A percentile compares a stretch with the other conserved stretches of the same genome.
Conservation (phyloP, 2,329 filamentous ascomycete species). For the Monilinia aucupariae region DNA sequence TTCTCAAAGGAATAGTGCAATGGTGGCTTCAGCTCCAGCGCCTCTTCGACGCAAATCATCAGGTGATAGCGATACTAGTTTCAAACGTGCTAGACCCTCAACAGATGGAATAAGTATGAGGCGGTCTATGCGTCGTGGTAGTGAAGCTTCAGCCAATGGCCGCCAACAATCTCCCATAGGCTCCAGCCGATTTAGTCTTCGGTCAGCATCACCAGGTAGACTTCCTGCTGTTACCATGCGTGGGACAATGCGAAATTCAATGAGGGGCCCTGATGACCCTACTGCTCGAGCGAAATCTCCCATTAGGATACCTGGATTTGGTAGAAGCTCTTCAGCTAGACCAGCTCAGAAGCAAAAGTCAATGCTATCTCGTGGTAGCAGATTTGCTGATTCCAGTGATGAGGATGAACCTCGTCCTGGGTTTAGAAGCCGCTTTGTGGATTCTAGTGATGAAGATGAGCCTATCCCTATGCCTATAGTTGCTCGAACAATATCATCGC, state of each 20-base stretch:
- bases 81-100: slow-evolving; percentile 57
- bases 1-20: slow-evolving; percentile 14
- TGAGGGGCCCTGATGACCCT: slow-evolving; percentile 26
- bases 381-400: slow-evolving; percentile 36
- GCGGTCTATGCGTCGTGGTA: slow-evolving; percentile 60
- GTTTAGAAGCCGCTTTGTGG: slow-evolving; percentile 49
- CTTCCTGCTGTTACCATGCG: slow-evolving; percentile 38
- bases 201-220: slow-evolving; percentile 63
- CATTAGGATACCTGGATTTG: slow-evolving; percentile 25
- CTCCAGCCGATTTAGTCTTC: slow-evolving; percentile 62
- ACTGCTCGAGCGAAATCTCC: slow-evolving; percentile 24
- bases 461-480: slow-evolving; percentile 19
- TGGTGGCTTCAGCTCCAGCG: neutral
- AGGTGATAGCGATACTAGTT: slow-evolving; percentile 74
- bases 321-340: slow-evolving; percentile 23
- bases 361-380: slow-evolving; percentile 20
- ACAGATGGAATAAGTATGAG: slow-evolving; percentile 57
- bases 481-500: slow-evolving; percentile 20
- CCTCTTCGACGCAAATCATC: slow-evolving; percentile 50
- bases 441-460: slow-evolving; percentile 56
- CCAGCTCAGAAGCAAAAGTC: slow-evolving; percentile 21
- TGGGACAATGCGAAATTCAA: slow-evolving; percentile 36
- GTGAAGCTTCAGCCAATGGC: slow-evolving; percentile 31
- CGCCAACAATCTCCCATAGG: slow-evolving; percentile 36
- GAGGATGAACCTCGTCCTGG: slow-evolving; percentile 32